Percentiles rank a stretch among this genome's conserved stretches.
These are phyloP conservation scores for Penicillium psychrofluorescens DNA, from an alignment of 495 filamentous ascomycete species.

Conservation along the genomic window DNA sequence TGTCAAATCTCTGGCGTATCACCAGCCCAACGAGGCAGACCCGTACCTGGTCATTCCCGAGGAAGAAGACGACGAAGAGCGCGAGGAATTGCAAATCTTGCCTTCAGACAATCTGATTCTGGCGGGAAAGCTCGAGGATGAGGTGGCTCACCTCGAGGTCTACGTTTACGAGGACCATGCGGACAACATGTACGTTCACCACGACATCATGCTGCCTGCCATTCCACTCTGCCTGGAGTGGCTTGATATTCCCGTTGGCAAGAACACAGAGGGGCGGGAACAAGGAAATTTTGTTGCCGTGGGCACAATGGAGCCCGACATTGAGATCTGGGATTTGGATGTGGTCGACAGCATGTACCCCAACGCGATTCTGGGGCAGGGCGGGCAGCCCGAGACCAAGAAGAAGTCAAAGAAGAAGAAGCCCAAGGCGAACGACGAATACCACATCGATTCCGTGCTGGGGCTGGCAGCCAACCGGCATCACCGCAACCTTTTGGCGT, in stretches of 20 bases:
- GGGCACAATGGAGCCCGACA: conserved; percentile 96
- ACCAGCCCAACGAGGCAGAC: conserved; percentile 86
- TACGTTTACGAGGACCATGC: conserved; percentile 94
- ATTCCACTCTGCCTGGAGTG: conserved; percentile 95
- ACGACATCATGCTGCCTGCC: conserved; percentile 98
- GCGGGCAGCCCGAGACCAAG: conserved; percentile 43
- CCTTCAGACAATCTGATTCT: conserved; percentile 87
- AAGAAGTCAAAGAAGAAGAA: conserved; percentile 77
- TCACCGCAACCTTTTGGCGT: conserved; percentile 92
- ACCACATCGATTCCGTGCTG: conserved; percentile 90
- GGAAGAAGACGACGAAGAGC: conserved; percentile 75
- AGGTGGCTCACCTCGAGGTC: conserved; percentile 91
- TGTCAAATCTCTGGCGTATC: conserved; percentile 84
- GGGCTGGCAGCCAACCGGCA: conserved; percentile 85
- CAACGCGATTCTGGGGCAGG: conserved; percentile 90
- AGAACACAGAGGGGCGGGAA: conserved; percentile 45
- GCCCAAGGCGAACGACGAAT: conserved; percentile 80
- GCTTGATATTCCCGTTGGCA: conserved; percentile 81
- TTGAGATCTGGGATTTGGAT: conserved; percentile 97
- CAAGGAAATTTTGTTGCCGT: conserved; percentile 85
- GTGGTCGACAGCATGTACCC: conserved; percentile 96
- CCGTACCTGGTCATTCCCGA: conserved; percentile 85
- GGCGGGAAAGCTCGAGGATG: conserved; percentile 90
- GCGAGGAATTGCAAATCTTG: conserved; percentile 90
- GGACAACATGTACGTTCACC: conserved; percentile 97